Percentiles rank a stretch among this genome's conserved stretches.
These are phyloP conservation scores for Cryphonectria nitschkei DNA, from an alignment of 2,329 filamentous ascomycete genomes.

Conservation along the genomic window DNA sequence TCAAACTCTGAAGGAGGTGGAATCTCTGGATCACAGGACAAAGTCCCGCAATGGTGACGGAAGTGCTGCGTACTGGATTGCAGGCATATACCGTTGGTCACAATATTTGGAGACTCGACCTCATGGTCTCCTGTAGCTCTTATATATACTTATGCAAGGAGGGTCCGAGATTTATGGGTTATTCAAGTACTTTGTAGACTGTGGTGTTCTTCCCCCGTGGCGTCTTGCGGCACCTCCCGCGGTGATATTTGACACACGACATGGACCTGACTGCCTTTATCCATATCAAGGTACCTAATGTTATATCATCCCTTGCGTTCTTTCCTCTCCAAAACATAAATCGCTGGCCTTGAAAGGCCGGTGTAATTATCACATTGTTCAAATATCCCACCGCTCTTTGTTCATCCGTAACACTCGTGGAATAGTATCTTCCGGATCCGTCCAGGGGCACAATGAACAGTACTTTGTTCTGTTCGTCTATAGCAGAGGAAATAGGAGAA, in stretches of 20 bases:
- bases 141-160: background rate
- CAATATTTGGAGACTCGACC: background rate
- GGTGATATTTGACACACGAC: background rate
- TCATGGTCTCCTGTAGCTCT: background rate
- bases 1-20: background rate
- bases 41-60: too few relatives aligned
- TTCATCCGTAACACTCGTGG: background rate
- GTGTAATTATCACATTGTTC: background rate
- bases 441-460: background rate
- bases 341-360: too few relatives aligned
- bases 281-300: background rate
- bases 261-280: background rate
- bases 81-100: background rate
- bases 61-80: background rate
- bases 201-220: background rate
- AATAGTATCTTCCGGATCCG: slow-evolving; percentile 12
- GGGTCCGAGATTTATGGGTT: too few relatives aligned
- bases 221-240: background rate
- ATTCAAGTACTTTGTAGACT: background rate
- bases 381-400: slow-evolving; percentile 1
- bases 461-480: background rate
- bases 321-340: too few relatives aligned
- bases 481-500: background rate
- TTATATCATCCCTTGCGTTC: background rate
- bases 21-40: background rate